Conservation (phyloP, 192 early-diverging fungal genomes). For the Rhizoclosmatium globosum region DNA sequence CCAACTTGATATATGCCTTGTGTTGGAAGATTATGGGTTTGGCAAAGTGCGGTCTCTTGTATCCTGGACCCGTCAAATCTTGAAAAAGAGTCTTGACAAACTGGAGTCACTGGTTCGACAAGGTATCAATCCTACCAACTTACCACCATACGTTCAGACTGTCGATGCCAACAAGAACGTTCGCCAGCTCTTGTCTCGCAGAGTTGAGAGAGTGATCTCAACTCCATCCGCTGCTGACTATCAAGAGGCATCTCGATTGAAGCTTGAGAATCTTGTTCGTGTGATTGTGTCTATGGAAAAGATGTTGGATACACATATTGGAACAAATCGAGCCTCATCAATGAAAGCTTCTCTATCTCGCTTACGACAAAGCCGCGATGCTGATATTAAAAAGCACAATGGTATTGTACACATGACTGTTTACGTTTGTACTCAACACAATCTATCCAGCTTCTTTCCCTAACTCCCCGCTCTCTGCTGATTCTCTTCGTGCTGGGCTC, state of each 20-base stretch:
- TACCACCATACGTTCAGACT: background rate
- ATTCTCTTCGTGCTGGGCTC: too few relatives aligned
- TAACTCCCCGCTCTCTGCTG: background rate
- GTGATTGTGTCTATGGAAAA: constrained; percentile 3
- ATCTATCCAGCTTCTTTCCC: background rate
- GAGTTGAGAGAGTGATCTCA: background rate
- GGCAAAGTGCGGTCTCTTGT: background rate
- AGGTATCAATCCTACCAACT: background rate
- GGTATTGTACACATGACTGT: background rate
- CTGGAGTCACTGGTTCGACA: background rate
- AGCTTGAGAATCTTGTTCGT: background rate
- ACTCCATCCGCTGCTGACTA: background rate
- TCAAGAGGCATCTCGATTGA: background rate
- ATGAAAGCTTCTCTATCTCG: background rate
- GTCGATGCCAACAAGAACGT: background rate
- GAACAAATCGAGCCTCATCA: background rate
- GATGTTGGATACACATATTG: background rate
- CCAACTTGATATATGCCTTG: background rate
- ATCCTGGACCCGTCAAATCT: background rate
- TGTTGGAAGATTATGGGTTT: constrained; percentile 3
- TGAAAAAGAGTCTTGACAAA: background rate
- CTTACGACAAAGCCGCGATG: background rate
- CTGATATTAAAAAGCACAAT: background rate
- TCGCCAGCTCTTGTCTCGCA: background rate
- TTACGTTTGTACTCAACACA: background rate